Evolutionary conservation across 192 early-diverging fungal genomes (phyloP).

Genomic region (Spinellus fusiger): DNA sequence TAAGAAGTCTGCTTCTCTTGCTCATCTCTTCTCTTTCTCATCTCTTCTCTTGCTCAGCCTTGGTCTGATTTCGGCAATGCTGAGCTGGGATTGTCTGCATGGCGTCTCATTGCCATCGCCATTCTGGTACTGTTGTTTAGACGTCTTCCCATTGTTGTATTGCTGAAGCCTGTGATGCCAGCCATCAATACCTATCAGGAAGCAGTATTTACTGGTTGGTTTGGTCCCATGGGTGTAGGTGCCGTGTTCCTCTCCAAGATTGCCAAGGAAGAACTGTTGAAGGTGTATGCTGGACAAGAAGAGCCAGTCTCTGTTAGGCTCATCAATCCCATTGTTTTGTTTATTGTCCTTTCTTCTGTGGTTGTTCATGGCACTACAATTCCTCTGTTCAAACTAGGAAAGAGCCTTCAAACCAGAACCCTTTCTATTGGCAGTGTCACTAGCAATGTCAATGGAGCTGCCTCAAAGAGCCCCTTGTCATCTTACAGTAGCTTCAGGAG

Average conservation of each 20-base stretch:
- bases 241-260: slow-evolving; percentile 47
- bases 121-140: slow-evolving; percentile 63
- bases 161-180: slow-evolving; percentile 58
- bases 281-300: slow-evolving; percentile 10
- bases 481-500: slow-evolving; percentile 13
- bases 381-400: slow-evolving; percentile 64
- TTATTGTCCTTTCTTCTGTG: slow-evolving; percentile 76
- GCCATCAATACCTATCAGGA: slow-evolving; percentile 66
- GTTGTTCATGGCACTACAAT: slow-evolving; percentile 81
- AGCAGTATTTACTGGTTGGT: slow-evolving; percentile 84
- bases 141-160: slow-evolving; percentile 65
- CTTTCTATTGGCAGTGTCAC: slow-evolving; percentile 21
- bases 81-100: slow-evolving; percentile 49
- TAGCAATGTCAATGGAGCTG: slow-evolving; percentile 15
- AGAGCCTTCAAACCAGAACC: slow-evolving; percentile 29
- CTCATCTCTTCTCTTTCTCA: not conserved
- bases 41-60: slow-evolving; percentile 29
- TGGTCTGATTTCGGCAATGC: slow-evolving; percentile 59
- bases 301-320: slow-evolving; percentile 17
- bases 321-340: slow-evolving; percentile 56
- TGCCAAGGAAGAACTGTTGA: slow-evolving; percentile 34
- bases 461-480: slow-evolving; percentile 9
- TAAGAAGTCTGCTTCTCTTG: not conserved
- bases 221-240: slow-evolving; percentile 74
- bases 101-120: slow-evolving; percentile 60